These are phyloP conservation scores for Batkoa obscura DNA, from an alignment of 371 early-diverging fungal genomes.

Conservation along the genomic window DNA sequence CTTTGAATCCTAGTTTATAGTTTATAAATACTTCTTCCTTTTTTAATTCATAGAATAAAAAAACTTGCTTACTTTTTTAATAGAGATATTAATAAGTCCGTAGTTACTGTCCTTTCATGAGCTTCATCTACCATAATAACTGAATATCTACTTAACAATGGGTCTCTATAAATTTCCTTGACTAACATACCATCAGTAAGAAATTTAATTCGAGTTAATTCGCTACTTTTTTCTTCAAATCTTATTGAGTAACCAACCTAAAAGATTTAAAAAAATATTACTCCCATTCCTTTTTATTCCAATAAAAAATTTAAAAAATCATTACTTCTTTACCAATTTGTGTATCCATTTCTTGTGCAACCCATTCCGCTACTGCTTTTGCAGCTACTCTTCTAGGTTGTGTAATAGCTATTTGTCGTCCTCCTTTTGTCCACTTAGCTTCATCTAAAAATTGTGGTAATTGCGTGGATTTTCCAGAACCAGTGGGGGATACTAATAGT, in stretches of 20 bases:
- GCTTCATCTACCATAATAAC: conserved; percentile 87
- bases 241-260: conserved; percentile 40
- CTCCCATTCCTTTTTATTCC: conserved; percentile 19
- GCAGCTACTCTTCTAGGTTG: conserved; percentile 98
- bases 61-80: conserved; percentile 31
- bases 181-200: conserved; percentile 86
- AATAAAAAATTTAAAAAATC: conserved; percentile 32
- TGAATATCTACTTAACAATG: conserved; percentile 53
- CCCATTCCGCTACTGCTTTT: conserved; percentile 87
- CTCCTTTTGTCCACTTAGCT: conserved; percentile 35
- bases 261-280: conserved; percentile 3
- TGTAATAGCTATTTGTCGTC: conserved; percentile 60
- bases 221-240: conserved; percentile 42
- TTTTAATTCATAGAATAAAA: not conserved
- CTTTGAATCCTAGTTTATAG: conserved; percentile 25
- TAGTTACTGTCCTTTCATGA: conserved; percentile 76
- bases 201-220: conserved; percentile 55
- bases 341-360: conserved; percentile 63
- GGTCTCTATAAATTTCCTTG: conserved; percentile 51
- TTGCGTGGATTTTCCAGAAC: conserved; percentile 77
- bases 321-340: conserved; percentile 39
- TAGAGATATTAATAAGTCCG: conserved; percentile 68
- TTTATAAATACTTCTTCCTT: not conserved
- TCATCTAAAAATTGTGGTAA: conserved; percentile 65
- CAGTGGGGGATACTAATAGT: conserved; percentile 64